Conservation (phyloP, 1,284 basidiomycete genomes). For the Marasmius fiardii region DNA sequence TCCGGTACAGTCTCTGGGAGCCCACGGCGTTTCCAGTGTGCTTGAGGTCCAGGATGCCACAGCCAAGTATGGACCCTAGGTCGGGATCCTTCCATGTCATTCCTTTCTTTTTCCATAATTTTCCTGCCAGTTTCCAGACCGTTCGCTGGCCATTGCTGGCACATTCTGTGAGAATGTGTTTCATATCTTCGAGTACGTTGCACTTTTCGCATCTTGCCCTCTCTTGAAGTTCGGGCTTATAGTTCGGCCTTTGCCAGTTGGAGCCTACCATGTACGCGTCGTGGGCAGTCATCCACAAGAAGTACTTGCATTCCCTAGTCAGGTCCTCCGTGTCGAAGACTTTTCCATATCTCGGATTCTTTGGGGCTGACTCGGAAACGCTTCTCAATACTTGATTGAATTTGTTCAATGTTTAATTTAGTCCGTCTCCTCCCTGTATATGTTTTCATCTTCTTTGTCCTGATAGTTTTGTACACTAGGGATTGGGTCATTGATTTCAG, state of each 20-base stretch:
- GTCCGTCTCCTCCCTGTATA: neutral
- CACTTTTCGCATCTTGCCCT: constrained; percentile 12
- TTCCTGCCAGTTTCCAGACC: constrained; percentile 15
- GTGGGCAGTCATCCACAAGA: constrained; percentile 28
- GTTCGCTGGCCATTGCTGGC: neutral
- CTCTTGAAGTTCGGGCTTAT: constrained; percentile 11
- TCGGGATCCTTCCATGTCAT: neutral
- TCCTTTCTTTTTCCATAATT: constrained; percentile 14
- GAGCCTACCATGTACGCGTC: constrained; percentile 23
- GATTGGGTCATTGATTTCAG: constrained; percentile 20
- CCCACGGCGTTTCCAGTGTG: neutral
- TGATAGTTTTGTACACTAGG: constrained; percentile 20
- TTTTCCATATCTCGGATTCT: constrained; percentile 10
- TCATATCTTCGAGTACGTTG: constrained; percentile 10
- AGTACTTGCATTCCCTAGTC: constrained; percentile 16
- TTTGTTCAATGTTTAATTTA: constrained; percentile 1
- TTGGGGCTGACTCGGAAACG: neutral
- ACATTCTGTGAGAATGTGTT: constrained; percentile 18
- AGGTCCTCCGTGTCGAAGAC: constrained; percentile 15
- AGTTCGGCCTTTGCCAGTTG: constrained; percentile 21
- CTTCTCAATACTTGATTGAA: neutral
- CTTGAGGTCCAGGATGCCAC: neutral
- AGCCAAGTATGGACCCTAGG: neutral
- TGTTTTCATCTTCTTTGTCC: constrained; percentile 5
- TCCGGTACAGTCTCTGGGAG: constrained; percentile 14